These are phyloP conservation scores for Aspergillus sp. DNA, from an alignment of 2,329 filamentous ascomycete genomes.

Conservation along the genomic window DNA sequence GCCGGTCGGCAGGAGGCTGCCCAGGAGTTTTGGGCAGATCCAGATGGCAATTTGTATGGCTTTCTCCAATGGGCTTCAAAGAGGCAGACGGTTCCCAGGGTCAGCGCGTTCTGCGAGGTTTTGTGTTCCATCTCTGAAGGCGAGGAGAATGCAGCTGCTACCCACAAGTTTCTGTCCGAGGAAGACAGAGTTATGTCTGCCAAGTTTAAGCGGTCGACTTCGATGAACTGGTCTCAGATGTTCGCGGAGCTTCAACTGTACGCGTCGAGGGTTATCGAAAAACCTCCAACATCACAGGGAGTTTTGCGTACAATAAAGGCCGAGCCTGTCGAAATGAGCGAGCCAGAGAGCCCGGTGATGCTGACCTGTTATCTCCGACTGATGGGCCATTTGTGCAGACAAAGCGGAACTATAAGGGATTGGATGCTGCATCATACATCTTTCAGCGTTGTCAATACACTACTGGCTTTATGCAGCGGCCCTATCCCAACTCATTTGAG, in stretches of 20 bases:
- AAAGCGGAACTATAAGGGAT: slow-evolving; percentile 61
- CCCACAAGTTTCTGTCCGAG: slow-evolving; percentile 82
- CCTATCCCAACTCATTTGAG: slow-evolving; percentile 67
- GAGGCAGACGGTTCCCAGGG: slow-evolving; percentile 87
- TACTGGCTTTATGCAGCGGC: slow-evolving; percentile 71
- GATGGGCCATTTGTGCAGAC: slow-evolving; percentile 67
- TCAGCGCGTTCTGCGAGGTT: slow-evolving; percentile 95
- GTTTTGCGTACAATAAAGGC: slow-evolving; percentile 53
- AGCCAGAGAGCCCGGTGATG: slow-evolving; percentile 94
- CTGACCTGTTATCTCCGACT: slow-evolving; percentile 86
- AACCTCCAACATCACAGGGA: slow-evolving; percentile 49
- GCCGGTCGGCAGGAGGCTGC: slow-evolving; percentile 77
- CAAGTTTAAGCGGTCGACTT: slow-evolving; percentile 72
- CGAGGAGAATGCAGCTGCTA: slow-evolving; percentile 69
- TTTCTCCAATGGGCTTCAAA: slow-evolving; percentile 97
- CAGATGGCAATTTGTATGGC: slow-evolving; percentile 84
- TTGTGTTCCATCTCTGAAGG: slow-evolving; percentile 78
- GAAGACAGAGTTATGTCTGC: slow-evolving; percentile 65
- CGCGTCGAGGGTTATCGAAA: slow-evolving; percentile 66
- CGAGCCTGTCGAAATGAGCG: slow-evolving; percentile 61
- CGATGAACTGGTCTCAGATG: slow-evolving; percentile 87
- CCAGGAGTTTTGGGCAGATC: slow-evolving; percentile 81
- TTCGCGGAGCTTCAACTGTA: slow-evolving; percentile 84
- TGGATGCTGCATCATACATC: slow-evolving; percentile 62
- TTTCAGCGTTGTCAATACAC: slow-evolving; percentile 61